phyloP scores from a whole-genome alignment of 23 red algal species.

The Agarophyton chilense region DNA sequence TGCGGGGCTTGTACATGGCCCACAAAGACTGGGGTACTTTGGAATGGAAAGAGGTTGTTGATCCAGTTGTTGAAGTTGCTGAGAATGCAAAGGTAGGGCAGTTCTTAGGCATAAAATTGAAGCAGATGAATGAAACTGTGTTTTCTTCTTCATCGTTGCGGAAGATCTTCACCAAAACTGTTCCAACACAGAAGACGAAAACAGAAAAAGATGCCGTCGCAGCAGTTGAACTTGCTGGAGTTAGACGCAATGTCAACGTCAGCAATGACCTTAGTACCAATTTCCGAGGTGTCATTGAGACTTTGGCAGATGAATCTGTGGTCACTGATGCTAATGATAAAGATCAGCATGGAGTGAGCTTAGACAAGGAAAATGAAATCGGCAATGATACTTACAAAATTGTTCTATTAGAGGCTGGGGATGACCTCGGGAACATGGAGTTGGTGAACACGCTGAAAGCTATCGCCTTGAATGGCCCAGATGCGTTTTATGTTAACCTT shows the following conservation, averaged over 20 bases:
- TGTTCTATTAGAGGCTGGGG: constrained; percentile 72
- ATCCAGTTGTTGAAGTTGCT: constrained; percentile 66
- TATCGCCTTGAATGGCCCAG: constrained; percentile 65
- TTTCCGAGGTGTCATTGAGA: constrained; percentile 37
- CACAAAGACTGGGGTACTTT: constrained; percentile 73
- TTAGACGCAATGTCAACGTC: background rate
- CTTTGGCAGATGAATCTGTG: constrained; percentile 34
- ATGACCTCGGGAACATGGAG: constrained; percentile 56
- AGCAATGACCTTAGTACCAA: background rate
- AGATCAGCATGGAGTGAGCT: constrained; percentile 36
- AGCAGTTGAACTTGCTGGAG: constrained; percentile 44
- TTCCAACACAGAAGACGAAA: constrained; percentile 32
- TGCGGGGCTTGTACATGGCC: constrained; percentile 75
- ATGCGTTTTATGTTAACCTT: constrained; percentile 72
- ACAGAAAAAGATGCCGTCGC: constrained; percentile 39
- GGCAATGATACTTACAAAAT: constrained; percentile 16
- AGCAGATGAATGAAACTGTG: constrained; percentile 71
- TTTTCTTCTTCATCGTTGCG: constrained; percentile 67
- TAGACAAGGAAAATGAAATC: background rate
- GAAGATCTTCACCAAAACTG: constrained; percentile 60
- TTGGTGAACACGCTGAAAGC: constrained; percentile 65
- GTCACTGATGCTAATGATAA: constrained; percentile 53
- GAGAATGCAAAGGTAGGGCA: constrained; percentile 71
- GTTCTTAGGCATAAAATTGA: constrained; percentile 73
- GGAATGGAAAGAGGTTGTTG: constrained; percentile 78